These are phyloP conservation scores for Cicer cuneatum DNA, from an alignment of 306 rosid species.

Conservation along the genomic window DNA sequence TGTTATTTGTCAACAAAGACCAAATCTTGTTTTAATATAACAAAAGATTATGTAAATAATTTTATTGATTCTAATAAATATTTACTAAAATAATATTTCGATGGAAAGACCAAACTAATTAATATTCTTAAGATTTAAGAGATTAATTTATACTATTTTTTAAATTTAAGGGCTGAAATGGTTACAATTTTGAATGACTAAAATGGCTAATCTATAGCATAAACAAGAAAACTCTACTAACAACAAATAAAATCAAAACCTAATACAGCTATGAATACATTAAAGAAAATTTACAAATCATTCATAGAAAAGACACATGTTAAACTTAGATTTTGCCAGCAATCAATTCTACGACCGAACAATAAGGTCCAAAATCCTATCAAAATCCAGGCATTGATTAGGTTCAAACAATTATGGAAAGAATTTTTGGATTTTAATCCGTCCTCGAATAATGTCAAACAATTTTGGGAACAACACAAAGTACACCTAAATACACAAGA, in stretches of 20 bases:
- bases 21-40: no score
- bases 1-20: no score
- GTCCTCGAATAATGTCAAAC: background rate
- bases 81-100: no score
- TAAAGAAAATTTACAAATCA: background rate
- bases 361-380: background rate
- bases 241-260: background rate
- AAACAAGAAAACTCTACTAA: background rate
- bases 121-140: no score
- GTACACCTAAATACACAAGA: slow-evolving; percentile 16
- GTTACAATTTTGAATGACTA: no score
- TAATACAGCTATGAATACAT: background rate
- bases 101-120: no score
- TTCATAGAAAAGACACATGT: background rate
- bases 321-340: background rate
- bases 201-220: no score
- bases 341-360: slow-evolving; percentile 16
- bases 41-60: no score
- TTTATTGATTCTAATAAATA: no score
- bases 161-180: no score
- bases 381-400: background rate
- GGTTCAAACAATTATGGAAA: slow-evolving; percentile 2
- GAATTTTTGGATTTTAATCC: background rate
- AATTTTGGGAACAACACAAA: slow-evolving; percentile 4
- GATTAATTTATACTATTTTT: no score